Evolutionary conservation across 148 eudicot genomes (phyloP), one percentile per base, ranked within the genome.

Genomic region (Chenopodium suecicum): DNA sequence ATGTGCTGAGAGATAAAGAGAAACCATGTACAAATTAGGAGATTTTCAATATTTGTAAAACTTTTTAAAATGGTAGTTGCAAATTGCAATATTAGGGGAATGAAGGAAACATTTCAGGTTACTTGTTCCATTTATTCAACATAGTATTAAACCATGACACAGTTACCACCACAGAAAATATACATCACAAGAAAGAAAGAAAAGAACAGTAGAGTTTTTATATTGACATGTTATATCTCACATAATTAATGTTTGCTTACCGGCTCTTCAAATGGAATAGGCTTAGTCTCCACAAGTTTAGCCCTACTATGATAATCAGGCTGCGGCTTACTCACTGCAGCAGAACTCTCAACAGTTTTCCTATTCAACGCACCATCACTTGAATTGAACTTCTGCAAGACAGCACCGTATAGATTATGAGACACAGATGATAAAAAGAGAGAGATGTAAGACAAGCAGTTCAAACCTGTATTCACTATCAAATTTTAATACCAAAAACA

Each of bases 341-440:
- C 66, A 37, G 88, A 83, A 85, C 85, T 86, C 79, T 88, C 82
- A 17, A 56, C 87, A 69, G 64, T 79, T 79, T 81, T 83, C 72
- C 89, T 75, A 47, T 88, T 78, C 85, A 91, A 64, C 65, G 84
- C 88, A 77, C 80, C 70, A 65, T 86, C 81, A 86, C 84, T 83
- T 34, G 90, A 84, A 69, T 90, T 86, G 79, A 90, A 79, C 84
- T 88, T 89, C 95, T 91, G 75, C 73, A 88, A 67, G 73, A 65
- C 2, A 73, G 48, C 22, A 73, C 23, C 22, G 20, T 1, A 64
- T 0, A 52, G 48, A 77, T 67, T 9, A 76, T n/a, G 62, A 73
- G 8, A 65, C 54, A 48, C 54, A 8, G 19, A 68, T 4, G 16
- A 66, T 25, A 48, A 17, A 41, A 23, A 66, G 34, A 62, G 22